Percentiles rank a stretch among this genome's conserved stretches.
Conservation (phyloP, 2,329 filamentous ascomycete species). For the Torrubiella hemipterigena region DNA sequence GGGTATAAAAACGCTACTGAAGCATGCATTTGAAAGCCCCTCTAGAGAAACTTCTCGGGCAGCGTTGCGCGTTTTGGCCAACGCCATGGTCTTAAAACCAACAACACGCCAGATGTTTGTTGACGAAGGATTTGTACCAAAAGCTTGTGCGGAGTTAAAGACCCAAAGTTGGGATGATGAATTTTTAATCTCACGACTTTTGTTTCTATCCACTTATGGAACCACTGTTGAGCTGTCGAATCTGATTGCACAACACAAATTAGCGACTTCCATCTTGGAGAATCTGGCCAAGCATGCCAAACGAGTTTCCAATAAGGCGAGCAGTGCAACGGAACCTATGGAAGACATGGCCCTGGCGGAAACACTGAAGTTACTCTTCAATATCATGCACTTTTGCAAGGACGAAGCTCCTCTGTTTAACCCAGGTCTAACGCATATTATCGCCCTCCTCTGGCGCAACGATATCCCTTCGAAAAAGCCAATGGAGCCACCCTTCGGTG, state of each 20-base stretch:
- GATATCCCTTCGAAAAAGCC: constrained; percentile 50
- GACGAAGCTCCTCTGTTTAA: constrained; percentile 51
- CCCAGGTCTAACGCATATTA: constrained; percentile 54
- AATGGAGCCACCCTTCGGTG: constrained; percentile 58
- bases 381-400: constrained; percentile 65
- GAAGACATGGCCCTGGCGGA: constrained; percentile 72
- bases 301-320: constrained; percentile 17
- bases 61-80: constrained; percentile 69
- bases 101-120: constrained; percentile 30
- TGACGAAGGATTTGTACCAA: constrained; percentile 40
- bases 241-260: constrained; percentile 29
- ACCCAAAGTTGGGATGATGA: constrained; percentile 71
- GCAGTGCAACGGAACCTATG: constrained; percentile 39
- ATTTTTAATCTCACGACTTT: constrained; percentile 50
- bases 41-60: constrained; percentile 56
- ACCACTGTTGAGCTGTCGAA: constrained; percentile 33
- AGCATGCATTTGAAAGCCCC: constrained; percentile 59
- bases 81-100: constrained; percentile 49
- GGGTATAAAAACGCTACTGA: constrained; percentile 63
- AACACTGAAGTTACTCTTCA: constrained; percentile 80
- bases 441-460: constrained; percentile 53
- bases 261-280: constrained; percentile 47
- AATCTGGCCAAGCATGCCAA: constrained; percentile 62
- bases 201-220: constrained; percentile 36
- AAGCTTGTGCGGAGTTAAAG: constrained; percentile 60